Conservation (phyloP, 495 filamentous ascomycete species). For the Hypoxylon rickii region DNA sequence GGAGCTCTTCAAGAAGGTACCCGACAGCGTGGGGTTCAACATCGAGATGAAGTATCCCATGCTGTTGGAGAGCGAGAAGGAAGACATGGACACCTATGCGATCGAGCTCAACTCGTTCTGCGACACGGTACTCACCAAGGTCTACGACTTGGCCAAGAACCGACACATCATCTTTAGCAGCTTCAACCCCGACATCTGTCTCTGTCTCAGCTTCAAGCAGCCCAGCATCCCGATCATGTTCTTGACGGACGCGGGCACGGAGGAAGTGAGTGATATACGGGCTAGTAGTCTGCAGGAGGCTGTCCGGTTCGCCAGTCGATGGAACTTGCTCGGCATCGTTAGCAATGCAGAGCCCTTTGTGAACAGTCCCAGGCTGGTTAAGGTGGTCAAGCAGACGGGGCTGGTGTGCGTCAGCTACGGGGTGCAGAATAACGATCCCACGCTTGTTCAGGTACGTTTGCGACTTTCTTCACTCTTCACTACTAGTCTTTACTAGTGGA, state of each 20-base stretch:
- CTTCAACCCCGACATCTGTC: conserved; percentile 96
- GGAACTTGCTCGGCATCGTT: conserved; percentile 94
- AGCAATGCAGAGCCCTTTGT: conserved; percentile 82
- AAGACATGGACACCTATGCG: conserved; percentile 97
- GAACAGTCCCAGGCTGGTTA: conserved; percentile 84
- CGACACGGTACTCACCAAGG: conserved; percentile 85
- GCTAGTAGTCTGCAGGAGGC: conserved; percentile 93
- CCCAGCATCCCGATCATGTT: conserved; percentile 94
- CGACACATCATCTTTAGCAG: conserved; percentile 92
- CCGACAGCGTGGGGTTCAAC: conserved; percentile 86
- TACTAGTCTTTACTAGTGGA: background rate
- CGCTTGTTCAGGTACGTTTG: conserved; percentile 75
- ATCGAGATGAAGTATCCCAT: conserved; percentile 99
- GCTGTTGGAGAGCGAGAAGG: conserved; percentile 89
- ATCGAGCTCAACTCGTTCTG: conserved; percentile 98
- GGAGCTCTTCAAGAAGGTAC: conserved; percentile 86
- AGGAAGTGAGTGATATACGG: conserved; percentile 81
- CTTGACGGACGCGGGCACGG: conserved; percentile 83
- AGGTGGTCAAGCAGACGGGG: conserved; percentile 93
- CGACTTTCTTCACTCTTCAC: background rate
- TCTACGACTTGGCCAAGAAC: conserved; percentile 69
- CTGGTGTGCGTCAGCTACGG: conserved; percentile 98
- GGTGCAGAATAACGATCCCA: conserved; percentile 79
- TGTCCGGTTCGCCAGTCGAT: conserved; percentile 87
- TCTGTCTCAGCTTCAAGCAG: conserved; percentile 92